A percentile compares a stretch with the other conserved stretches of the same genome.
Conservation (phyloP, 768 basidiomycete species). For the Gymnopilus dilepis region DNA sequence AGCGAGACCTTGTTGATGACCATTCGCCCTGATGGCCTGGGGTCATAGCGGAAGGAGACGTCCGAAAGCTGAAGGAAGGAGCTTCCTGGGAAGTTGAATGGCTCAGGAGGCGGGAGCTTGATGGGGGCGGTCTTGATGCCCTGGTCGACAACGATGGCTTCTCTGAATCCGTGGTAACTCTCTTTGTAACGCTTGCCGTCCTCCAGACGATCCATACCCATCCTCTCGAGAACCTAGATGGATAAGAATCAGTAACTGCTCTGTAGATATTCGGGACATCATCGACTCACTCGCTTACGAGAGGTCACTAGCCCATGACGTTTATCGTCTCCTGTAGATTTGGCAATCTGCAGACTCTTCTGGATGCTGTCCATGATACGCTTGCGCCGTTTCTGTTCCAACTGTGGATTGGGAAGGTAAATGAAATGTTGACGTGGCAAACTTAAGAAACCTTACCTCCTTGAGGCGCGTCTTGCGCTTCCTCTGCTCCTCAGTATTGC, state of each 20-base stretch:
- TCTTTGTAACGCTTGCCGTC: slow-evolving; percentile 37
- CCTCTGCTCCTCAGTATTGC: slow-evolving; percentile 48
- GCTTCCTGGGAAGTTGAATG: slow-evolving; percentile 35
- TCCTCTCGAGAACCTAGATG: slow-evolving; percentile 35
- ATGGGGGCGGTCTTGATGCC: slow-evolving; percentile 40
- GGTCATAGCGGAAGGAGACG: slow-evolving; percentile 36
- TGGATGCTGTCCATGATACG: slow-evolving; percentile 61
- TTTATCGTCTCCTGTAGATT: slow-evolving; percentile 67
- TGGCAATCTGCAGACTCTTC: slow-evolving; percentile 53
- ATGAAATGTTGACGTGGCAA: background rate
- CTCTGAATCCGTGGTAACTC: slow-evolving; percentile 38
- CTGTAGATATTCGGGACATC: background rate
- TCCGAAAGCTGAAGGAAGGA: slow-evolving; percentile 40
- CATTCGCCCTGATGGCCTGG: slow-evolving; percentile 21
- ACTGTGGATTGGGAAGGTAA: slow-evolving; percentile 23
- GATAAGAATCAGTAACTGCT: background rate
- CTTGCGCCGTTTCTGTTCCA: slow-evolving; percentile 41
- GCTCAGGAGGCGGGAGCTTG: slow-evolving; percentile 35
- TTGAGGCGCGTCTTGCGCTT: slow-evolving; percentile 50
- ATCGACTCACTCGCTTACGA: slow-evolving; percentile 49
- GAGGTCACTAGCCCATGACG: slow-evolving; percentile 55
- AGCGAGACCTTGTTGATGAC: slow-evolving; percentile 37
- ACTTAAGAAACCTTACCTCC: slow-evolving; percentile 31
- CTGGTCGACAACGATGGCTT: slow-evolving; percentile 40
- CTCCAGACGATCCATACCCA: slow-evolving; percentile 40